Percentiles rank a stretch among this genome's conserved stretches.
Evolutionary conservation across 345 rosid genomes (phyloP).

Genomic region (Eucalyptus guilfoylei): DNA sequence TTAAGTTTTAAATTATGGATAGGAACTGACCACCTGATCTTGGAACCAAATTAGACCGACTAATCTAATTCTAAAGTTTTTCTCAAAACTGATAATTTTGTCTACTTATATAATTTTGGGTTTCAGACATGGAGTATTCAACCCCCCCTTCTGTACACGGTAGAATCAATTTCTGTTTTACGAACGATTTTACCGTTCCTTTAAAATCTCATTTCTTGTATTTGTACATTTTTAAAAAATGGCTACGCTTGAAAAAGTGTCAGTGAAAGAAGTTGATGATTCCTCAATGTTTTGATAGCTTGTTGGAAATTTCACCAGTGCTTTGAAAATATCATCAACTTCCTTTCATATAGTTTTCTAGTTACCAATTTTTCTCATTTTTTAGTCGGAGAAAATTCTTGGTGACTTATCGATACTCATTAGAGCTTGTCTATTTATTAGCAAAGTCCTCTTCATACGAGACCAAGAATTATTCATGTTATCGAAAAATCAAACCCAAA

Average conservation of each 20-base stretch:
- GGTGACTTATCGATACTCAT: not conserved
- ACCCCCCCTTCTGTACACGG: not conserved
- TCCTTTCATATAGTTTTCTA: not conserved
- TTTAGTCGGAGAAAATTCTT: accelerated
- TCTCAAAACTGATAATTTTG: no score
- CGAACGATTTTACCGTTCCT: not conserved
- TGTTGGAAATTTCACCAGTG: not conserved
- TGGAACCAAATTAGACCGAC: accelerated
- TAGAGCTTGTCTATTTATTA: not conserved
- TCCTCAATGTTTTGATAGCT: not conserved
- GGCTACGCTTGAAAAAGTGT: not conserved
- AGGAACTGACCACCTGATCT: not conserved
- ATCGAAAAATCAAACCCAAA: not conserved
- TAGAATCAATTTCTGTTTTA: not conserved
- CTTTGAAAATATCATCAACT: not conserved
- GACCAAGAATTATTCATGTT: not conserved
- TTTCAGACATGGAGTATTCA: not conserved
- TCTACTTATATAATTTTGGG: not conserved
- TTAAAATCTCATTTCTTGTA: not conserved
- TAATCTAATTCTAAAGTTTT: no score
- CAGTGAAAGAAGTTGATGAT: not conserved
- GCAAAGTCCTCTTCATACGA: not conserved
- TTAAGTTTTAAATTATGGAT: no score
- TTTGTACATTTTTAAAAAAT: not conserved
- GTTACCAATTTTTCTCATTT: not conserved